Evolutionary conservation across 805 yeast species (phyloP).

Genomic region (Lachancea cidri): DNA sequence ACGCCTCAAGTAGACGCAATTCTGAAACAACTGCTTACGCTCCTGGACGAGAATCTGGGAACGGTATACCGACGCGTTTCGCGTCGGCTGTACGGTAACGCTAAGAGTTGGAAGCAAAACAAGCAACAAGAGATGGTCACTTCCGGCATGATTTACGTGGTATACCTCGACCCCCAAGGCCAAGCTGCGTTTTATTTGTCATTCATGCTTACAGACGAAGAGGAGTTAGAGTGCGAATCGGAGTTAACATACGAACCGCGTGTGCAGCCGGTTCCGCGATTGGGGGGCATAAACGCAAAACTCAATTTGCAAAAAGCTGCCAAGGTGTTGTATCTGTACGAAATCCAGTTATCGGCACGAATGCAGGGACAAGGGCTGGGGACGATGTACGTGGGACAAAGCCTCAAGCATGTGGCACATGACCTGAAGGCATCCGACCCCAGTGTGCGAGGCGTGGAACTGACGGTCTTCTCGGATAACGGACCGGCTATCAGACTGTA

Average conservation of each 20-base stretch:
- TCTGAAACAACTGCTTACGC: slow-evolving; percentile 7
- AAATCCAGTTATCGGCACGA: slow-evolving; percentile 22
- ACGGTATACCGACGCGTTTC: slow-evolving; percentile 15
- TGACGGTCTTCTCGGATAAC: slow-evolving; percentile 30
- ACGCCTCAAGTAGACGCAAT: neutral
- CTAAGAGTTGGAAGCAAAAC: slow-evolving; percentile 21
- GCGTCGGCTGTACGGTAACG: slow-evolving; percentile 18
- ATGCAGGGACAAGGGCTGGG: slow-evolving; percentile 22
- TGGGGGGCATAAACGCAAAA: too few species aligned
- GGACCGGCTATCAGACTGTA: slow-evolving; percentile 21
- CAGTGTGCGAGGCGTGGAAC: slow-evolving; percentile 17
- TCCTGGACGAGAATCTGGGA: slow-evolving; percentile 26
- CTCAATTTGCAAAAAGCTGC: too few species aligned
- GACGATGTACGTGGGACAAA: slow-evolving; percentile 9
- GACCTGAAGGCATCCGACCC: slow-evolving; percentile 1
- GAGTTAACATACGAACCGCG: neutral
- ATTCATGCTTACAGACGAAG: slow-evolving; percentile 26
- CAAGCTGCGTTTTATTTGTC: slow-evolving; percentile 19
- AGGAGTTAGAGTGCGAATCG: slow-evolving; percentile 9
- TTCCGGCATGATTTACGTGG: slow-evolving; percentile 23
- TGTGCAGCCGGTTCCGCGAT: neutral
- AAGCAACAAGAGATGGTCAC: slow-evolving; percentile 28
- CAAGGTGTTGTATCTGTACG: slow-evolving; percentile 29
- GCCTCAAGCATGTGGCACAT: slow-evolving; percentile 1
- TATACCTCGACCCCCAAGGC: slow-evolving; percentile 12